These are phyloP conservation scores for Lipomyces starkeyi DNA, from an alignment of 805 yeast species.

Conservation along the genomic window DNA sequence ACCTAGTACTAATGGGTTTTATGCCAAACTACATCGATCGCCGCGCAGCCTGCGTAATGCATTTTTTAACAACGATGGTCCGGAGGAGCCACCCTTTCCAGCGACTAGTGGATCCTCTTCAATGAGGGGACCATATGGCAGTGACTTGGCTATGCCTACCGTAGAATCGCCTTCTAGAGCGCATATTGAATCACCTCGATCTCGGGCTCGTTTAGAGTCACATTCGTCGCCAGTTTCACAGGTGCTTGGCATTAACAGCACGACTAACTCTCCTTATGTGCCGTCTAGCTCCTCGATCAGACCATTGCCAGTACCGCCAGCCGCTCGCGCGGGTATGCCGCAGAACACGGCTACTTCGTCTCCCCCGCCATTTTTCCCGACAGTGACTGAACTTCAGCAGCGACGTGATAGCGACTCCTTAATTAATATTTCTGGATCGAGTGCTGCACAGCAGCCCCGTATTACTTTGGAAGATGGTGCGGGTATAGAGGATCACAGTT, in stretches of 20 bases:
- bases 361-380: conserved; percentile 29
- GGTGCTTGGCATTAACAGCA: background rate
- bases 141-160: background rate
- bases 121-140: background rate
- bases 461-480: background rate
- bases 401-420: conserved; percentile 22
- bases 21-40: conserved; percentile 7
- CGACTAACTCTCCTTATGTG: background rate
- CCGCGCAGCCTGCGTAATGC: conserved; percentile 13
- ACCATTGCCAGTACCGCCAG: conserved; percentile 15
- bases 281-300: conserved; percentile 4
- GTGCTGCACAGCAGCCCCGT: background rate
- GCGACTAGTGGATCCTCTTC: background rate
- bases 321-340: background rate
- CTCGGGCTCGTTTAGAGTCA: conserved; percentile 13
- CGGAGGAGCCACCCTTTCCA: conserved; percentile 10
- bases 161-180: conserved; percentile 18
- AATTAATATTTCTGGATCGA: conserved; percentile 13
- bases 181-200: conserved; percentile 16
- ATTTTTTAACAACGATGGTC: background rate
- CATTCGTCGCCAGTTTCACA: conserved; percentile 3
- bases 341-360: background rate
- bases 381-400: conserved; percentile 19
- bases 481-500: background rate
- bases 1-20: background rate